Evolutionary conservation across 106 monocot genomes (phyloP), one percentile per base, ranked within the genome.

Genomic region (Vanilla planifolia): DNA sequence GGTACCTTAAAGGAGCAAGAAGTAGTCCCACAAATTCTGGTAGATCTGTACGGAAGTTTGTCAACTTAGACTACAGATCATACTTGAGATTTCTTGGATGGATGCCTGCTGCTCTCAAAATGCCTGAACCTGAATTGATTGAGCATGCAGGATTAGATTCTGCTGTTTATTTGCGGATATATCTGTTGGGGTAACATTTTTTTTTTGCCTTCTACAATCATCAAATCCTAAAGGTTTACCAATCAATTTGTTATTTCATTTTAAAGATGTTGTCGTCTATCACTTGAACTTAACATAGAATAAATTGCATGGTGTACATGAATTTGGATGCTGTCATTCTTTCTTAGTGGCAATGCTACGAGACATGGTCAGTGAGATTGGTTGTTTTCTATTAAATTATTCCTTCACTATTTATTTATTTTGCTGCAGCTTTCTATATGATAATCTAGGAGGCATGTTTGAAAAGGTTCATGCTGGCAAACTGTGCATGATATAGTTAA

Each of bases 101-200:
- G 96, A 82, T 98, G 81, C 96, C 91, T 17, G 87, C 76, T 52
- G 96, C 96, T n/a, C 79, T 98, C n/a, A 88, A 80, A 75, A 98
- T 98, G 96, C 91, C 96, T 40, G 91, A 98, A 71, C 87, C 74
- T 30, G 96, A 98, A 67, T 72, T 98, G 14, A 98, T 98, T 71
- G 79, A 88, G 2, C 96, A 98, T 73, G 96, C 96, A 16, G 96
- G 96, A 16, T 81, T 98, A 65, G 96, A 98, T 73, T 92, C 96
- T 34, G 91, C 84, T 68, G 83, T 86, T 68, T 92, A 72, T 77
- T 60, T 92, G 48, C 42, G 86, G 69, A 92, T 92, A 47, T 92
- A 86, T 60, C 62, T 86, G 47, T 69, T 83, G 43, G 91, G 91
- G 91, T 92, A 73, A 53, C 48, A 8, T 17, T 19, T 57, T 10